A percentile compares a stretch with the other conserved stretches of the same genome.
phyloP scores from a whole-genome alignment of 2,329 filamentous ascomycete genomes.

The Venturia aucupariae region DNA sequence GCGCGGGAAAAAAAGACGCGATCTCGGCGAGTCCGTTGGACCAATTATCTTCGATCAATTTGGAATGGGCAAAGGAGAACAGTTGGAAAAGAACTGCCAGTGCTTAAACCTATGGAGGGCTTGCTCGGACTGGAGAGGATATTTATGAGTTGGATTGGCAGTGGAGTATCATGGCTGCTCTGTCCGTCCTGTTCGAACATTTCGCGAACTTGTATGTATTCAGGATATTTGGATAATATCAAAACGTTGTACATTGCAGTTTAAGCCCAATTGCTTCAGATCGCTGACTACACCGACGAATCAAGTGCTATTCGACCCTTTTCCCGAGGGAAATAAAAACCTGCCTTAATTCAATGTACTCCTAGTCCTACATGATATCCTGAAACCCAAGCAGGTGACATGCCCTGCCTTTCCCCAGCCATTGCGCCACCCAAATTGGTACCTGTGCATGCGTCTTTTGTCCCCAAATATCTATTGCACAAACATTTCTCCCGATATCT shows the following conservation, averaged over 20 bases:
- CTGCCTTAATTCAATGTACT: neutral
- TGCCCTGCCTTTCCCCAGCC: neutral
- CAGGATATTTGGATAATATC: neutral
- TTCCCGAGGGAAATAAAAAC: neutral
- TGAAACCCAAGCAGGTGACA: neutral
- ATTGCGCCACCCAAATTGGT: neutral
- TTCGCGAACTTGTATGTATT: neutral
- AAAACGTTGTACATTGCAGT: neutral
- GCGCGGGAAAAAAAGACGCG: neutral
- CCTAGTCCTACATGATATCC: conserved; percentile 1
- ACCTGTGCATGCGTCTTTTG: neutral
- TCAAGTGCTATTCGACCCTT: neutral
- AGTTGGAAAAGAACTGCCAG: neutral
- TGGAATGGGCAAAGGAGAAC: neutral
- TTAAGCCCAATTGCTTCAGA: neutral
- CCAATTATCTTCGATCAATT: neutral
- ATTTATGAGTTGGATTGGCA: too few relatives aligned
- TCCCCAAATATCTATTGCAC: conserved; percentile 3
- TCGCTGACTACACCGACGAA: neutral
- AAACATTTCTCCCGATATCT: neutral
- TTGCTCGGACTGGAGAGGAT: too few relatives aligned
- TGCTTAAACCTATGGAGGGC: neutral
- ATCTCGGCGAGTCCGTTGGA: neutral
- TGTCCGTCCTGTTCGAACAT: neutral
- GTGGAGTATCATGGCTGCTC: neutral